Conservation (phyloP, 257 asterid species). For the Solanum medicagineum region DNA sequence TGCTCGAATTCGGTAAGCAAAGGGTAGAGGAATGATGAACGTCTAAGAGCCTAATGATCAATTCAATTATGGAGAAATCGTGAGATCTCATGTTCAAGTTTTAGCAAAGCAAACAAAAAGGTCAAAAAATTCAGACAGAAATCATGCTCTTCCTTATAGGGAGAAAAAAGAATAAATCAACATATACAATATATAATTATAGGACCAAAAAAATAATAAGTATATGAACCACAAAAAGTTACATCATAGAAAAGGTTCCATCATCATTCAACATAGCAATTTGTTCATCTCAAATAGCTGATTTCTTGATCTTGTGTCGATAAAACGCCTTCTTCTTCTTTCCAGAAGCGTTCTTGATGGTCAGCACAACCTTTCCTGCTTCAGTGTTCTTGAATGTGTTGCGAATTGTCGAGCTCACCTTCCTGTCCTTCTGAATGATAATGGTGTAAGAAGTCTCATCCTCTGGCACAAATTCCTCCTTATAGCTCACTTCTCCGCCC, state of each 20-base stretch:
- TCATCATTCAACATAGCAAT: background rate
- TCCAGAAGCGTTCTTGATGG: conserved; percentile 42
- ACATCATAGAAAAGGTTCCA: background rate
- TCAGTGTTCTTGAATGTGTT: conserved; percentile 62
- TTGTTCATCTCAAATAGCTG: conserved; percentile 17
- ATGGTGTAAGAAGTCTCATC: conserved; percentile 56
- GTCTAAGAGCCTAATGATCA: no score
- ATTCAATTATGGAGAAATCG: no score
- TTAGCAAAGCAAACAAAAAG: background rate
- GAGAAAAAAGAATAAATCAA: background rate
- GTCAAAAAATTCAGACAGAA: background rate
- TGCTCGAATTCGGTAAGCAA: no score
- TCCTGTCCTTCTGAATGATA: conserved; percentile 54
- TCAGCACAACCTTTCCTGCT: conserved; percentile 50
- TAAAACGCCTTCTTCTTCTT: conserved; percentile 65
- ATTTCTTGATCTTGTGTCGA: conserved; percentile 48
- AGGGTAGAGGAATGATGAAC: no score
- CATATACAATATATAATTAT: background rate
- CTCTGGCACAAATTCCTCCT: conserved; percentile 60
- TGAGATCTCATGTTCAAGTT: no score
- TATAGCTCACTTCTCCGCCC: conserved; percentile 70
- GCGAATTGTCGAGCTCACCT: conserved; percentile 40
- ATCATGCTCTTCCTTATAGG: background rate
- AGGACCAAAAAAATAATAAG: background rate
- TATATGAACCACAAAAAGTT: background rate